Percentiles rank a stretch among this genome's conserved stretches.
Evolutionary conservation across 306 rosid genomes (phyloP).

Genomic region (Myrica gale): DNA sequence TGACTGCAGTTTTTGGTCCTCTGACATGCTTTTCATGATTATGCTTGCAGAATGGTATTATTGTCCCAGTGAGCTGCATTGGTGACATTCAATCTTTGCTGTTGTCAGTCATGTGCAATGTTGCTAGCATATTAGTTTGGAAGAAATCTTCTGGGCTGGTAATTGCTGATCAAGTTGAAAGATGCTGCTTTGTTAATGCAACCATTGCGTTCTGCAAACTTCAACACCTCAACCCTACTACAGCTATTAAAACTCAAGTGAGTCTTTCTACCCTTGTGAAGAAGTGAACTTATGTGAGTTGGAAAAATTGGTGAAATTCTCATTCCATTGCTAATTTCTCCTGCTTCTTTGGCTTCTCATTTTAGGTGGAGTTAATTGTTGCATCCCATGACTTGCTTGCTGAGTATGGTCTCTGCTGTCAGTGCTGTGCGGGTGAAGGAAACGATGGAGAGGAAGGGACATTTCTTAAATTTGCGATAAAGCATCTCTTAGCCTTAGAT

Average conservation of each 20-base stretch:
- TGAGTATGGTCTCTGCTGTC: slow-evolving; percentile 93
- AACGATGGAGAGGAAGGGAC: slow-evolving; percentile 84
- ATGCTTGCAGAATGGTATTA: slow-evolving; percentile 57
- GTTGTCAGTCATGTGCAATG: slow-evolving; percentile 72
- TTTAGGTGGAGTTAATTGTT: slow-evolving; percentile 90
- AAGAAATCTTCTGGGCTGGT: slow-evolving; percentile 53
- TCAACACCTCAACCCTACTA: slow-evolving; percentile 67
- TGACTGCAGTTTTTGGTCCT: slow-evolving; percentile 23
- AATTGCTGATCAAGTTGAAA: slow-evolving; percentile 60
- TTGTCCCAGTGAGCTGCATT: slow-evolving; percentile 51
- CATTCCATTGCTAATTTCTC: not conserved
- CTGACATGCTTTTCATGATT: slow-evolving; percentile 24
- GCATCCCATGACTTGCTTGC: slow-evolving; percentile 93
- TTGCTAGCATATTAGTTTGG: slow-evolving; percentile 50
- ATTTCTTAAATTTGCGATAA: slow-evolving; percentile 92
- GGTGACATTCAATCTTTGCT: slow-evolving; percentile 76
- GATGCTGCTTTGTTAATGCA: slow-evolving; percentile 77
- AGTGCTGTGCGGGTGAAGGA: slow-evolving; percentile 79
- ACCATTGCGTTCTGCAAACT: slow-evolving; percentile 87
- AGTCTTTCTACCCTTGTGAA: slow-evolving; percentile 33
- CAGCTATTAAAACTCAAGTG: slow-evolving; percentile 75
- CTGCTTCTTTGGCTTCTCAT: slow-evolving; percentile 27
- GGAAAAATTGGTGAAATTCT: slow-evolving; percentile 21
- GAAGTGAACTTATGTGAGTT: slow-evolving; percentile 28
- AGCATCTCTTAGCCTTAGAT: slow-evolving; percentile 89